Percentiles rank a stretch among this genome's conserved stretches.
Evolutionary conservation across 768 basidiomycete genomes (phyloP).

Genomic region (Tulasnella sp.): DNA sequence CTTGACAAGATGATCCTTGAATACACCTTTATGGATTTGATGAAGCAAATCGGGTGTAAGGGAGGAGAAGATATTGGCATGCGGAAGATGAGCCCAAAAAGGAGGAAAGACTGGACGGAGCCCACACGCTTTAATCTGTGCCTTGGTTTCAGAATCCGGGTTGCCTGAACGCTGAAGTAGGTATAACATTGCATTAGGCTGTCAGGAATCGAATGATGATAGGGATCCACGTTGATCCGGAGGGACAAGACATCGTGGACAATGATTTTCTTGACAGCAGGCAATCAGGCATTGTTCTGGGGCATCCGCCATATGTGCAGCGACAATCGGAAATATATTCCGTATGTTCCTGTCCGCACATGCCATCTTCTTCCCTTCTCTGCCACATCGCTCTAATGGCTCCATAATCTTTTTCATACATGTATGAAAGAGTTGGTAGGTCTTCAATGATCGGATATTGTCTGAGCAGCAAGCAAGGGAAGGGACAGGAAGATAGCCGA

Average conservation of each 20-base stretch:
- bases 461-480: constrained; percentile 24
- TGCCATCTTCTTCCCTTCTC: constrained; percentile 25
- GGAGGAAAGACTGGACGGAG: not conserved
- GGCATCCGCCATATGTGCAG: constrained; percentile 19
- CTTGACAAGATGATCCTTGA: not conserved
- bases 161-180: not conserved
- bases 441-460: constrained; percentile 22
- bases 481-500: constrained; percentile 31
- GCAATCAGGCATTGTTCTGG: constrained; percentile 9
- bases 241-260: constrained; percentile 8
- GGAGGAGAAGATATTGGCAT: not conserved
- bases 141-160: not conserved
- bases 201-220: not conserved
- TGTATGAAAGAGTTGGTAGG: constrained; percentile 27
- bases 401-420: constrained; percentile 26
- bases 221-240: not conserved
- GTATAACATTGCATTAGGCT: no score
- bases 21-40: not conserved
- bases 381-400: constrained; percentile 25
- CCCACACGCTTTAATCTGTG: not conserved
- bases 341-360: constrained; percentile 29
- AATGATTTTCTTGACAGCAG: constrained; percentile 9
- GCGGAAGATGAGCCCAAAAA: not conserved
- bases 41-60: not conserved
- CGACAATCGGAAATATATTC: constrained; percentile 30